Evolutionary conservation across 1,284 basidiomycete species (phyloP), one percentile per base, ranked within the genome.

Genomic region (Schizophyllum amplum): DNA sequence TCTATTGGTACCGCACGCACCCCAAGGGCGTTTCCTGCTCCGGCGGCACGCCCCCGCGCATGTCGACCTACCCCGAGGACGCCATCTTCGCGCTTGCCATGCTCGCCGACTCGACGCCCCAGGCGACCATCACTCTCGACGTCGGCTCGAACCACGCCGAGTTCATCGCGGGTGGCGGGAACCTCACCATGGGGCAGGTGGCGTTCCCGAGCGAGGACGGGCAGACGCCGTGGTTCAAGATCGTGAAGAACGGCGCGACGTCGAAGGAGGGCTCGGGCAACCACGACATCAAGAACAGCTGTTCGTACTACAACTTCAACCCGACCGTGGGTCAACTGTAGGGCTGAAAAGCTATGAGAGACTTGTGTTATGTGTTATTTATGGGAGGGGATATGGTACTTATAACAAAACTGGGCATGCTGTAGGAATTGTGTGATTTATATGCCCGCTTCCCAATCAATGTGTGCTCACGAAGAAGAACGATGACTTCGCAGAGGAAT

Each of bases 1-100:
- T 72, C 4, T 71, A 68, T 61, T 72, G 70, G 70, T 72, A 71
- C 60, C 65, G 70, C 22, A 61, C 63, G 24, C 64, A 67, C 53
- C 69, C 69, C 21, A 71, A 70, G 53, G 58, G 49, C 46, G 62
- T 67, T 4, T 60, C 57, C 0, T 71, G 69, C 59, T 62, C 58
- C 53, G 62, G 62, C 15, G 69, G 68, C 11, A 59, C 63, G 49
- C 52, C 55, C 4, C 68, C 67, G 5, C 64, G 69, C 42, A 71
- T 67, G 58, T 58, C 65, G 21, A 59, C 61, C 33, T 71, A 63
- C 63, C 69, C 69, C 23, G 68, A 62, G 17, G 70, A 72, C 56
- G 67, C 66, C 2, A 66, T 71, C 51, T 71, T 72, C 55, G 70
- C 68, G 9, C 58, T 70, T 21, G 64, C 68, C 2, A 59, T 72